Base-by-base conservation (phyloP, 2,329 filamentous ascomycete genomes). In the Claviceps digitariae region DNA sequence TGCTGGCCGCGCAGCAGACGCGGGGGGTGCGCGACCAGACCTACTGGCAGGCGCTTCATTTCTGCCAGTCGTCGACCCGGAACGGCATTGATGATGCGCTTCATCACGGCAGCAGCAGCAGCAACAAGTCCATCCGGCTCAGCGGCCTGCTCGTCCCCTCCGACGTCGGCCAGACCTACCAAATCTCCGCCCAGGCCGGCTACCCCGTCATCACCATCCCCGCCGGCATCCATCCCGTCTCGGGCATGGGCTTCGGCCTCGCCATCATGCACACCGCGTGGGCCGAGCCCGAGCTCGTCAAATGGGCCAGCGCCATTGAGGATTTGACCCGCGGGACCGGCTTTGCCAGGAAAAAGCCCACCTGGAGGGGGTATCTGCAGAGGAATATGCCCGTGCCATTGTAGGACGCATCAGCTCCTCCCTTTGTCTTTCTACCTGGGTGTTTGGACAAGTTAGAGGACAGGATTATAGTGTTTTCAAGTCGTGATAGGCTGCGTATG, bases 141-240 rank as follows among this genome's bases (percentile, higher is more conserved):
- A 75, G 81, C 53, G 85, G 77, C 1, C 70, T 90, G 2, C 71
- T 90, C 1, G 82, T 87, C 0, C 85, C 85, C 5, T 74, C 83
- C 0, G 80, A 85, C 61, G 81, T 84, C 3, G 84, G 76, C 0
- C 82, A 86, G 64, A 78, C 78, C 4, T 81, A 81, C 57, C 81
- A 87, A 66, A 78, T 87, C 55, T 82, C 84, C 0, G 86, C 86
- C 0, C 84, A 89, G 67, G 86, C 86, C 5, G 84, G 85, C 0
- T 90, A 89, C 62, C 86, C 85, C 0, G 75, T 86, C 62, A 73
- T 89, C 50, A 87, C 84, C 0, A 63, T 90, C 1, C 86, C 86
- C 0, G 81, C 75, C 0, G 82, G 82, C 1, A 69, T 80, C 6
- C 72, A 77, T 57, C 67, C 63, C 13, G 76, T 74, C 3, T 69